A percentile compares a stretch with the other conserved stretches of the same genome.
These are phyloP conservation scores for Rhazya stricta DNA, from an alignment of 257 asterid genomes.

Conservation along the genomic window DNA sequence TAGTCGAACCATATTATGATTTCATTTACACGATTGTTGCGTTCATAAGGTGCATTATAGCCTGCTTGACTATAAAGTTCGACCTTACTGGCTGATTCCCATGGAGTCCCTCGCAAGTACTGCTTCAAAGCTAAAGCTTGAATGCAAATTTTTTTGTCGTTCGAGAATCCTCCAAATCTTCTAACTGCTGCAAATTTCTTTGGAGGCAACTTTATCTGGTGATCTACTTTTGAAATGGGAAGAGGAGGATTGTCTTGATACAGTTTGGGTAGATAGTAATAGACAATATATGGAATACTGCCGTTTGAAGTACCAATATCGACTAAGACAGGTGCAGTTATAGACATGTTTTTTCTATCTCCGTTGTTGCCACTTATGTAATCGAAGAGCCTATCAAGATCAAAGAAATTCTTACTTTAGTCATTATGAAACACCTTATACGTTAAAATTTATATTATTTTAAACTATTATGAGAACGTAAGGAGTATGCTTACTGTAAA, in stretches of 20 bases:
- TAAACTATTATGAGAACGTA: too few species aligned
- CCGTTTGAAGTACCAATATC: not conserved
- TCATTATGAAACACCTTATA: too few species aligned
- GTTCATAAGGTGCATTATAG: constrained; percentile 1
- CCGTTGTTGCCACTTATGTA: not conserved
- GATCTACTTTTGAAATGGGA: not conserved
- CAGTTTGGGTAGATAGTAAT: not conserved
- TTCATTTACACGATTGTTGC: not conserved
- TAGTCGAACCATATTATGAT: not conserved
- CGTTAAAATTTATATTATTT: too few species aligned
- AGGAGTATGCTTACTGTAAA: not conserved
- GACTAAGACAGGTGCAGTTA: not conserved
- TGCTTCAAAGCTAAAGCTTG: not conserved
- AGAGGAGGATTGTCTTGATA: not conserved
- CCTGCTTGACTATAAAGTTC: constrained; percentile 3
- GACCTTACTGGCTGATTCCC: not conserved
- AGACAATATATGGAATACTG: not conserved
- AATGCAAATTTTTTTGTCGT: not conserved
- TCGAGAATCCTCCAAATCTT: not conserved
- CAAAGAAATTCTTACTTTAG: not conserved
- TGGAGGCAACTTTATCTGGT: not conserved
- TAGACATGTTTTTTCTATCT: not conserved
- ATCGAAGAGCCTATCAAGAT: not conserved
- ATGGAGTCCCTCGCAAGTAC: not conserved
- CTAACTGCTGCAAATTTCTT: not conserved